These are phyloP conservation scores for Penicillium sp. DNA, from an alignment of 2,329 filamentous ascomycete species.

Conservation along the genomic window DNA sequence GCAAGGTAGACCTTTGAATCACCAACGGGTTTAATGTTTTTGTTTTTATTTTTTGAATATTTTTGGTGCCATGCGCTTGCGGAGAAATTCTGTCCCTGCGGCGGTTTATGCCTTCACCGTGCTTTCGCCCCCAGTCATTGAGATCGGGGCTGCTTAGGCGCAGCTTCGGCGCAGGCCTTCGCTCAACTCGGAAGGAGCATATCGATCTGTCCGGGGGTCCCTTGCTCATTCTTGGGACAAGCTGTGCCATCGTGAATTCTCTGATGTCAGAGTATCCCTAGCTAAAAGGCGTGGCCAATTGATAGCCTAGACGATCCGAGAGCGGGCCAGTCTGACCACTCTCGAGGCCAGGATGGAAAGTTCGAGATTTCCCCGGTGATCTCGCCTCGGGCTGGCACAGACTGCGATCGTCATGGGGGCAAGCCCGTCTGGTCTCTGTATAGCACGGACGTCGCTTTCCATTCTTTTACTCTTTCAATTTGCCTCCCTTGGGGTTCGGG, in stretches of 20 bases:
- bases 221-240: neutral
- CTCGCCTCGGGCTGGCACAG: constrained; percentile 5
- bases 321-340: neutral
- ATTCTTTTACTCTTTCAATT: neutral
- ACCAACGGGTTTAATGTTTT: constrained; percentile 12
- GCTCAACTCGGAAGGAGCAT: constrained; percentile 5
- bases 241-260: neutral
- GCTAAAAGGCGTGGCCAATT: neutral
- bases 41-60: neutral
- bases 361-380: constrained; percentile 13
- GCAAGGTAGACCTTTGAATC: constrained; percentile 18
- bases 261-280: neutral
- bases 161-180: neutral
- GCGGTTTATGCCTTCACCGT: neutral
- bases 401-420: constrained; percentile 8
- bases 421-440: constrained; percentile 4
- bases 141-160: neutral
- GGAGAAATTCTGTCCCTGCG: neutral
- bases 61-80: neutral
- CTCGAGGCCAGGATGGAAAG: neutral
- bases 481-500: neutral
- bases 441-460: neutral
- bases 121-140: neutral
- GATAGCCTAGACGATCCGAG: neutral
- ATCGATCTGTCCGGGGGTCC: constrained; percentile 5